These are phyloP conservation scores for Thraustochytrium aureum DNA, from an alignment of 352 stramenopile genomes.

Conservation along the genomic window DNA sequence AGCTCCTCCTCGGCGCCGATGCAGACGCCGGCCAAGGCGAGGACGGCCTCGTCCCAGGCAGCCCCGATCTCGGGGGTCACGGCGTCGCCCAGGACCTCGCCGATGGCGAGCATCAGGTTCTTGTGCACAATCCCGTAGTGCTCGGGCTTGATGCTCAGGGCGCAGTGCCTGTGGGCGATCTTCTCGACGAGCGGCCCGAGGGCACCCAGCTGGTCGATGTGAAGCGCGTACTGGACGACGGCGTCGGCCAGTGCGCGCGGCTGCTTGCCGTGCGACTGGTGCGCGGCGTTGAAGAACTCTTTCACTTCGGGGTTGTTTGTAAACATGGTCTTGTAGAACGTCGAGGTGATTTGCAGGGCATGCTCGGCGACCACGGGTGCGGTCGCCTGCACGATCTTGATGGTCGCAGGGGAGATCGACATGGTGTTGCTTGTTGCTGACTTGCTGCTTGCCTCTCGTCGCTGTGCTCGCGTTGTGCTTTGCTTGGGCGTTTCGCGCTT, in stretches of 20 bases:
- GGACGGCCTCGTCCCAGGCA: slow-evolving; percentile 66
- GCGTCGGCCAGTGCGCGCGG: slow-evolving; percentile 64
- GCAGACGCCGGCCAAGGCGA: slow-evolving; percentile 66
- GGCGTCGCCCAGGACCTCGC: slow-evolving; percentile 63
- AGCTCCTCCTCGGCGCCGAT: slow-evolving; percentile 65
- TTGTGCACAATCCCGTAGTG: slow-evolving; percentile 69
- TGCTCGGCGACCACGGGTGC: slow-evolving; percentile 67
- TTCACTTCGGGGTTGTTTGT: slow-evolving; percentile 66
- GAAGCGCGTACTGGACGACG: slow-evolving; percentile 66
- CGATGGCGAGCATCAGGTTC: slow-evolving; percentile 66
- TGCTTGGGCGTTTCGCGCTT: too few species aligned
- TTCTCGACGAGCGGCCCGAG: slow-evolving; percentile 63
- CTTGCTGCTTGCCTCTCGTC: too few species aligned
- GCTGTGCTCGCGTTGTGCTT: too few species aligned
- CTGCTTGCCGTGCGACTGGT: slow-evolving; percentile 65
- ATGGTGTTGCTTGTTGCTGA: not conserved
- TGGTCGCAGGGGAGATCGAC: not conserved
- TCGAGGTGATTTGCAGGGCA: slow-evolving; percentile 66
- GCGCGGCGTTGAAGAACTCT: slow-evolving; percentile 71
- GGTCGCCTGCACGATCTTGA: slow-evolving; percentile 67
- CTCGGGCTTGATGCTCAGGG: slow-evolving; percentile 66
- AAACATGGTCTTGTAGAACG: slow-evolving; percentile 71
- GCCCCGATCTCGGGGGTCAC: slow-evolving; percentile 66
- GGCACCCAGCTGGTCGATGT: slow-evolving; percentile 65
- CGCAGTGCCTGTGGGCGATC: slow-evolving; percentile 69